Conservation (phyloP, 2,329 filamentous ascomycete genomes). For the Aspergillus ochraceoroseus region DNA sequence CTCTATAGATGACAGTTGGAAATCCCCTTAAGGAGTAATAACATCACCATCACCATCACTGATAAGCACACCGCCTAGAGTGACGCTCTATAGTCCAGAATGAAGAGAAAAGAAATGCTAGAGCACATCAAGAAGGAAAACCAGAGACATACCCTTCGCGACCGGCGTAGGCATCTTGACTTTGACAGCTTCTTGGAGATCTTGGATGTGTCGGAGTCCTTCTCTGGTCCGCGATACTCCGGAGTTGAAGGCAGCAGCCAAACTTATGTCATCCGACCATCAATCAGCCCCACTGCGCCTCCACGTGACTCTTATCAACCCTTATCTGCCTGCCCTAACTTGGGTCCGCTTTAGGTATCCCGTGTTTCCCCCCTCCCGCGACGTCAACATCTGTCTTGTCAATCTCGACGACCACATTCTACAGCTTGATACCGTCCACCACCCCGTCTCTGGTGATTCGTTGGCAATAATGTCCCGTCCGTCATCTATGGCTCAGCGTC, state of each 20-base stretch:
- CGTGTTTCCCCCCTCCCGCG: constrained; percentile 29
- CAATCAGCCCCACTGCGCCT: constrained; percentile 18
- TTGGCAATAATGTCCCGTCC: constrained; percentile 48
- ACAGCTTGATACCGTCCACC: too few species aligned
- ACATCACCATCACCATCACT: constrained; percentile 19
- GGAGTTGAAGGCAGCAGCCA: constrained; percentile 7
- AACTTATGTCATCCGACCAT: background rate
- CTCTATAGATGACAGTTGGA: background rate
- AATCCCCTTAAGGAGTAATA: constrained; percentile 4
- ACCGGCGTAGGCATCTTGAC: constrained; percentile 45
- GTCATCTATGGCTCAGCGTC: constrained; percentile 47
- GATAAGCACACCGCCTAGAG: constrained; percentile 32
- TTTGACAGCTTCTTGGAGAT: constrained; percentile 4
- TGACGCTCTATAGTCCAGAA: constrained; percentile 3
- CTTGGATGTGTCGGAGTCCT: too few species aligned
- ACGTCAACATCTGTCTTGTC: constrained; percentile 18
- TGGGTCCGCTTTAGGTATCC: constrained; percentile 29
- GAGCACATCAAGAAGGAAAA: constrained; percentile 5
- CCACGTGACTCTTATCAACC: constrained; percentile 31
- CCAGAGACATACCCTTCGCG: constrained; percentile 44
- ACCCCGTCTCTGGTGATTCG: background rate
- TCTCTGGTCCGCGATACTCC: constrained; percentile 1
- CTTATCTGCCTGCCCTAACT: constrained; percentile 35
- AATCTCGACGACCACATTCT: background rate
- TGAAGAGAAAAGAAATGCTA: too few species aligned